Evolutionary conservation across 2,329 filamentous ascomycete genomes (phyloP).

Genomic region (Nectriaceae sp.): DNA sequence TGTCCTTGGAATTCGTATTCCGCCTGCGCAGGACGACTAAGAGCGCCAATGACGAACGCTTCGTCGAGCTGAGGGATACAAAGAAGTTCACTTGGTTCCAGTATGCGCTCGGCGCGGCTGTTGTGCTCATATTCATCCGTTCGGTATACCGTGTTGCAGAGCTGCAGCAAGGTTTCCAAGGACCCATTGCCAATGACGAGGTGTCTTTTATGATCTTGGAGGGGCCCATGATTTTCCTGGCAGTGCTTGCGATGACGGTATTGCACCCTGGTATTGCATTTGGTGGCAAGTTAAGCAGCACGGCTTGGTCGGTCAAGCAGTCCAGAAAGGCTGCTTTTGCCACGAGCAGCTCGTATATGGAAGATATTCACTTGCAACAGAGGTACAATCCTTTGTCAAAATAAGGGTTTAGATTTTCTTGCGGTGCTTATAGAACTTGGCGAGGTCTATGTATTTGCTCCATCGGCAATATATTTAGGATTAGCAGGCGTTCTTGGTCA

Average conservation of each 20-base stretch:
- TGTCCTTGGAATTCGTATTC: constrained; percentile 2
- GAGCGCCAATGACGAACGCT: background rate
- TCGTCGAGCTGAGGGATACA: constrained; percentile 1
- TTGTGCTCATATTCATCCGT: constrained; percentile 60
- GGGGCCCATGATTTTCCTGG: constrained; percentile 49
- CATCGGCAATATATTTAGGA: too few species aligned
- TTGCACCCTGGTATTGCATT: constrained; percentile 22
- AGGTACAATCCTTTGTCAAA: background rate
- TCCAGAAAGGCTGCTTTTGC: constrained; percentile 3
- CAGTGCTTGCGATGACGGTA: constrained; percentile 42
- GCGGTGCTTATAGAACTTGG: too few species aligned
- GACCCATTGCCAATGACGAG: constrained; percentile 54
- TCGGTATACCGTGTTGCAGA: constrained; percentile 65
- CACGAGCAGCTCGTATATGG: background rate
- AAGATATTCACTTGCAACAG: background rate
- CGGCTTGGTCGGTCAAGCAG: constrained; percentile 5
- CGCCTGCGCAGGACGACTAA: constrained; percentile 1
- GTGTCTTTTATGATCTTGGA: constrained; percentile 56
- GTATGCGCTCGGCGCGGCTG: constrained; percentile 50
- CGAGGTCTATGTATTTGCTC: too few species aligned
- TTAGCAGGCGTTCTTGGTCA: too few species aligned
- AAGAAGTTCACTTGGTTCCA: constrained; percentile 6
- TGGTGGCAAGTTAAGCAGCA: background rate
- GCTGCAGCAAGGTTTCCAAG: constrained; percentile 61
- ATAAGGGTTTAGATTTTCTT: too few species aligned